A percentile compares a stretch with the other conserved stretches of the same genome.
Evolutionary conservation across 192 early-diverging fungal genomes (phyloP).

Genomic region (Podila verticillata): DNA sequence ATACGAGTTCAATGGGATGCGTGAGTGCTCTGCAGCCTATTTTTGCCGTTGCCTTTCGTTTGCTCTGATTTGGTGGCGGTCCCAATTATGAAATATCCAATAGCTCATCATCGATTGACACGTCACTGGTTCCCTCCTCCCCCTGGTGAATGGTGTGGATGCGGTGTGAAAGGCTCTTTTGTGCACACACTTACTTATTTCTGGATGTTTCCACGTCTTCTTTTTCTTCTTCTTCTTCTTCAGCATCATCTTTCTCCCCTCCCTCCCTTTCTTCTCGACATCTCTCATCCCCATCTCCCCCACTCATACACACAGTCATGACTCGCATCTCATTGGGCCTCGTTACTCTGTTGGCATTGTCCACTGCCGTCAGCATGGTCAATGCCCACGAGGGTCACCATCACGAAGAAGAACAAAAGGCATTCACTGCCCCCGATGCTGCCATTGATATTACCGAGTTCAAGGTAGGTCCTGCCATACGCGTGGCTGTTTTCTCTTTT

Average conservation of each 20-base stretch:
- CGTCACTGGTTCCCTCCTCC: too few relatives aligned
- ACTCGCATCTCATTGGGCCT: slow-evolving; percentile 17
- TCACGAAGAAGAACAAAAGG: not conserved
- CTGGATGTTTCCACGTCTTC: not conserved
- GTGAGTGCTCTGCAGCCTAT: too few relatives aligned
- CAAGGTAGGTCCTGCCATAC: slow-evolving; percentile 7
- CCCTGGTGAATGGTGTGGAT: too few relatives aligned
- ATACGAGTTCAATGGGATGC: too few relatives aligned
- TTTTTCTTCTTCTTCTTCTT: slow-evolving; percentile 7
- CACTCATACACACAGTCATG: not conserved
- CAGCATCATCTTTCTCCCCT: not conserved
- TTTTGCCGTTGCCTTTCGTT: too few relatives aligned
- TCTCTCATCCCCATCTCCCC: not conserved
- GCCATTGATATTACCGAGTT: slow-evolving; percentile 11
- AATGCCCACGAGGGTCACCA: slow-evolving; percentile 7
- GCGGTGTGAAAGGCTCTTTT: too few relatives aligned
- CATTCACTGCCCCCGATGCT: not conserved
- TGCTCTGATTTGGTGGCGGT: too few relatives aligned
- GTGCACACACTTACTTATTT: not conserved
- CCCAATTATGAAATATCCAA: too few relatives aligned
- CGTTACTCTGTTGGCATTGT: slow-evolving; percentile 25
- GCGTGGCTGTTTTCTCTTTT: too few relatives aligned
- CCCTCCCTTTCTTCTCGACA: not conserved
- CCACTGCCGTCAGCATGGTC: slow-evolving; percentile 28
- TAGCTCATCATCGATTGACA: too few relatives aligned